Conservation (phyloP, 2,329 filamentous ascomycete species). For the Leptosphaerulina australis region DNA sequence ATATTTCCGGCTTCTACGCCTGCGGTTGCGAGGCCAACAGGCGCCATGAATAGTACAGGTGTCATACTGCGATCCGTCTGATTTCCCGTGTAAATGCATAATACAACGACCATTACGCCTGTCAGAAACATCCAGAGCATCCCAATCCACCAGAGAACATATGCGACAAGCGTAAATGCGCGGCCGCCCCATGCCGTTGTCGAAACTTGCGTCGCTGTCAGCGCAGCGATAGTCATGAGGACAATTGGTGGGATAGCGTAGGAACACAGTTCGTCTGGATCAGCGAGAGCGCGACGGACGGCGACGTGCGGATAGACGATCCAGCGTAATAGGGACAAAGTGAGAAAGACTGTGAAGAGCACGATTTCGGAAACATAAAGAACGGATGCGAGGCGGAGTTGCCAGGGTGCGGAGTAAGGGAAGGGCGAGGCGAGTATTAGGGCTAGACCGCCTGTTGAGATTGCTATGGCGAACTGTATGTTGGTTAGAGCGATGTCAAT, state of each 20-base stretch:
- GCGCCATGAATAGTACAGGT: conserved; percentile 12
- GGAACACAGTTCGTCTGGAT: conserved; percentile 12
- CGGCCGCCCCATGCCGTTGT: conserved; percentile 5
- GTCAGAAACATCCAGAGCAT: conserved; percentile 13
- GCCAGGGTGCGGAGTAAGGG: conserved; percentile 12
- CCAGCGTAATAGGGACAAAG: conserved; percentile 2
- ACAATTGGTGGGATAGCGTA: conserved; percentile 14
- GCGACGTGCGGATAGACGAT: conserved; percentile 12
- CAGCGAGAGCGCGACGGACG: conserved; percentile 4
- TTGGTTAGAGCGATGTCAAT: neutral
- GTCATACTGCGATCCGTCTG: conserved; percentile 14
- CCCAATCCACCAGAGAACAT: conserved; percentile 14
- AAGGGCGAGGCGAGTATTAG: conserved; percentile 12
- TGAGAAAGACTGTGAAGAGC: neutral
- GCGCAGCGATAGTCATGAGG: conserved; percentile 8
- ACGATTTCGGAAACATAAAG: conserved; percentile 10
- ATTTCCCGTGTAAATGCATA: conserved; percentile 13
- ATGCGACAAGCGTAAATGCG: conserved; percentile 11
- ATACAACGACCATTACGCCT: conserved; percentile 7
- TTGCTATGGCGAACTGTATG: conserved; percentile 5
- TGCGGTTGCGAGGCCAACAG: conserved; percentile 9
- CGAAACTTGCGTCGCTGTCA: conserved; percentile 11
- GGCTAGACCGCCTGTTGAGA: conserved; percentile 11
- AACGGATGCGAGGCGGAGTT: conserved; percentile 7
- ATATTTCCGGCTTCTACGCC: conserved; percentile 9